phyloP scores from a whole-genome alignment of 352 stramenopile genomes.

The Globisporangium irregulare region DNA sequence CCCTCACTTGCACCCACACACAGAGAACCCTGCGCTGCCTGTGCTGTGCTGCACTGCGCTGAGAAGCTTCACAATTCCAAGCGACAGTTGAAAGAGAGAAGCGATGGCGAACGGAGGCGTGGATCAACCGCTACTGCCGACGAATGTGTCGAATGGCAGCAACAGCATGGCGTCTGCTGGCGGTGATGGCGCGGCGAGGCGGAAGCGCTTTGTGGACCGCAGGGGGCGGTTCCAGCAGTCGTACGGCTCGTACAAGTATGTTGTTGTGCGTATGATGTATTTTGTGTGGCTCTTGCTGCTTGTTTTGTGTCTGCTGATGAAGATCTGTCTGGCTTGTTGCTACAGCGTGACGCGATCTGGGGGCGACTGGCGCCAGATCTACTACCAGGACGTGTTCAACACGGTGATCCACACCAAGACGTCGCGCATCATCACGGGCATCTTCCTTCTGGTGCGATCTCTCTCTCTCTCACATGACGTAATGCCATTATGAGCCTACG shows the following conservation, averaged over 20 bases:
- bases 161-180: conserved; percentile 3
- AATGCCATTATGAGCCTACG: background rate
- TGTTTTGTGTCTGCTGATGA: conserved; percentile 21
- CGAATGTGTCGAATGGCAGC: background rate
- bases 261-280: conserved; percentile 7
- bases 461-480: background rate
- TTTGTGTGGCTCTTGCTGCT: background rate
- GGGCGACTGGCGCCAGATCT: conserved; percentile 80
- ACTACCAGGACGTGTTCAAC: conserved; percentile 85
- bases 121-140: conserved; percentile 34
- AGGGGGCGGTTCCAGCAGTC: conserved; percentile 67
- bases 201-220: conserved; percentile 61
- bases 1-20: too few species aligned
- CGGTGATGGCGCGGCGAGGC: conserved; percentile 7
- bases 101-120: conserved; percentile 11
- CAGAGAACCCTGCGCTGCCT: too few species aligned
- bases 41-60: too few species aligned
- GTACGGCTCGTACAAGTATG: conserved; percentile 65
- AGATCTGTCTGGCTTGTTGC: conserved; percentile 9
- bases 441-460: conserved; percentile 60
- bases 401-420: conserved; percentile 86
- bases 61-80: background rate
- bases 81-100: background rate
- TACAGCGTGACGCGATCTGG: conserved; percentile 45
- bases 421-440: conserved; percentile 71